Evolutionary conservation across 192 early-diverging fungal genomes (phyloP), one percentile per base, ranked within the genome.

Genomic region (Mortierella antarctica): DNA sequence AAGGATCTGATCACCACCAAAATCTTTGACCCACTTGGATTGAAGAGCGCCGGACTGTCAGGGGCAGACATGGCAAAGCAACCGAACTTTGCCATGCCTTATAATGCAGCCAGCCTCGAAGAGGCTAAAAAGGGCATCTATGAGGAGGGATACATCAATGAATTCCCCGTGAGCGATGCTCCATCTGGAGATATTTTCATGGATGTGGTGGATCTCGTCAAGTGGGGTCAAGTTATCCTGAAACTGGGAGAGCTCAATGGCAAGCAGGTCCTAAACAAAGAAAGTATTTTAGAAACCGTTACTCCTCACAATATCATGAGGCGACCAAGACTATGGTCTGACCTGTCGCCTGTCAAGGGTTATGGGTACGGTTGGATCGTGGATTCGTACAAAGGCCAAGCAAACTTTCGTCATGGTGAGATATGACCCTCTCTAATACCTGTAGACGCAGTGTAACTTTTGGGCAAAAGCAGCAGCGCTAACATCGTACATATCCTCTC

Each of bases 251-350:
- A 58, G n/a, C 10, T 56, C 4, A 52, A 74, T 21, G 72, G 72
- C 6, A 54, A 67, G 39, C 72, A 74, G 52, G 51, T 74, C 17
- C 17, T 74, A 50, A 67, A 50, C 52, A 74, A 67, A 56, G 52
- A 51, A 1, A 49, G n/a, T 15, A 8, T 67, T 6, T 10, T 31
- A 20, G 65, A 51, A 14, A 46, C 44, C 2, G 15, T 67, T 7
- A 74, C 54, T 7, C 12, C 73, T 5, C 73, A 67, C 8, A 62
- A 13, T 9, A 67, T 74, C 31, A 31, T 31, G 31, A 31, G 31
- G 31, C 31, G 31, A 40, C 54, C 18, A 12, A 23, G 54, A 56
- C 20, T 14, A 20, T 15, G 52, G 20, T 53, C 66, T 18, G 31
- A 52, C 17, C 56, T 57, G 45, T 61, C 23, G 40, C 57, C 64